Evolutionary conservation across 1,284 basidiomycete genomes (phyloP), one percentile per base, ranked within the genome.

Genomic region (Cryptococcus floricola): DNA sequence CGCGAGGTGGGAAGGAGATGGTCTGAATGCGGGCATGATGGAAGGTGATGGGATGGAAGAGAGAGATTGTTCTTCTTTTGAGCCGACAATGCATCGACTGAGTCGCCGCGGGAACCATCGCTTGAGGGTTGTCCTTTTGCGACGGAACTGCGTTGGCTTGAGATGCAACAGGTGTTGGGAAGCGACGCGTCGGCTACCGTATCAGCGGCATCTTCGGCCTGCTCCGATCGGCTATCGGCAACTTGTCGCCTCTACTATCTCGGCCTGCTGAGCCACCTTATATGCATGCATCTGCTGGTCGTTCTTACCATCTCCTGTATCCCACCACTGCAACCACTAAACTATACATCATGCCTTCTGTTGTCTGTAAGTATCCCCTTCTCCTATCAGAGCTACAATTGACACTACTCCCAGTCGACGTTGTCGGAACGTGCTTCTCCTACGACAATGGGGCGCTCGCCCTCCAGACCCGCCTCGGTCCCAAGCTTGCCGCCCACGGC

Each of bases 391-490:
- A 34, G 16, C 27, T 38, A 12, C 16, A n/a, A n/a, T 31, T n/a
- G 18, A 46, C 41, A n/a, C 37, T 18, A 6, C 19, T 12, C 16
- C 18, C 52, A 67, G 68, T 50, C 77, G 81, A 60, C 49, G 64
- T 66, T 31, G 64, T 66, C 23, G 64, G 57, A 46, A 63, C 60
- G 23, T 62, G 57, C 55, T 62, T 66, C 63, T 62, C 66, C 9
- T 66, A 66, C 48, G 66, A 68, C 48, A 64, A 59, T 27, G 66
- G 66, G 13, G 66, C 66, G 37, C 56, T 59, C 43, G 66, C 62
- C n/a, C 38, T 68, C 13, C 42, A 66, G 45, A 50, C 43, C n/a
- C 61, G 64, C 28, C 56, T 68, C 18, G 66, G 66, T 28, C 38
- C 51, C 50, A 66, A 66, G 46, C 57, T 68, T 41, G 57, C 53